These are phyloP conservation scores for Santalum album DNA, from an alignment of 164 flowering plant species.

Conservation along the genomic window DNA sequence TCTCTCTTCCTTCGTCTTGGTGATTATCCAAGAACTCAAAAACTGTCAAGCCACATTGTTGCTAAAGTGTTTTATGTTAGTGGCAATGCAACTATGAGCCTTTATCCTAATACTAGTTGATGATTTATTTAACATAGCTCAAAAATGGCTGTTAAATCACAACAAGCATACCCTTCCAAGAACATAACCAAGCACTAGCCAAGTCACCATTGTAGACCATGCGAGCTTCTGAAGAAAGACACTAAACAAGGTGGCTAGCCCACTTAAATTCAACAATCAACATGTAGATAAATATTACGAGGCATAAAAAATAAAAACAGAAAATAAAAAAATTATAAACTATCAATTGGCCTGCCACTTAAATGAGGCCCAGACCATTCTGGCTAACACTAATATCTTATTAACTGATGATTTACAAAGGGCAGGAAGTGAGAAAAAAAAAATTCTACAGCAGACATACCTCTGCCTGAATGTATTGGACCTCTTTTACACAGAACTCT, in stretches of 20 bases:
- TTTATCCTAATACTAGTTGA: too few relatives aligned
- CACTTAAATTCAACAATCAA: neutral
- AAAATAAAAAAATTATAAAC: neutral
- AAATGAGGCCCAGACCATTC: neutral
- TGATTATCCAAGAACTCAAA: too few relatives aligned
- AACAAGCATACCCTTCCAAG: too few relatives aligned
- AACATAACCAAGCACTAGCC: neutral
- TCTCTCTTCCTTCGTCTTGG: too few relatives aligned
- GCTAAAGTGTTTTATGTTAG: too few relatives aligned
- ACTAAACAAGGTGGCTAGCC: neutral
- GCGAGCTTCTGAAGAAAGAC: neutral
- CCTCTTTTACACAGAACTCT: constrained; percentile 88
- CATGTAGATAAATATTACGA: neutral
- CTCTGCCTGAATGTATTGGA: constrained; percentile 95
- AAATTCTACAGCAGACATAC: constrained; percentile 20
- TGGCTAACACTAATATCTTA: too few relatives aligned
- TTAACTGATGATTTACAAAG: neutral
- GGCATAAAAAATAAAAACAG: neutral
- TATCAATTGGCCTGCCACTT: neutral
- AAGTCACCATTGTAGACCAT: neutral
- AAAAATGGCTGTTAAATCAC: too few relatives aligned
- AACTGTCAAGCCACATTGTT: too few relatives aligned
- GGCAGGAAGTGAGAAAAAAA: too few relatives aligned
- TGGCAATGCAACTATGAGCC: too few relatives aligned
- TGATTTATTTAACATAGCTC: too few relatives aligned